Conservation (phyloP, 495 filamentous ascomycete genomes). For the Bacidia gigantensis region DNA sequence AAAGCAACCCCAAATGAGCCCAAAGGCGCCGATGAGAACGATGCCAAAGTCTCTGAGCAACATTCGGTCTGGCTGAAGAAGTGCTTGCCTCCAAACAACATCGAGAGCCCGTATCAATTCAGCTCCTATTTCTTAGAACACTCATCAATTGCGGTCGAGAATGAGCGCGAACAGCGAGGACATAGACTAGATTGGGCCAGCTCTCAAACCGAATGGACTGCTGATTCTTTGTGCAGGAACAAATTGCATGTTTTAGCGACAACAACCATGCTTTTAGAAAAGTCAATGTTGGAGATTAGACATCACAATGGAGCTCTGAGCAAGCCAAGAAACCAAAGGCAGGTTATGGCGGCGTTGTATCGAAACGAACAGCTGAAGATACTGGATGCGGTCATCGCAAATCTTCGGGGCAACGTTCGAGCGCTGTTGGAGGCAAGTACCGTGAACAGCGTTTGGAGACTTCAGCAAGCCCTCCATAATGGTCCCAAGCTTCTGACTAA, state of each 20-base stretch:
- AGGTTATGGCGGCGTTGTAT: conserved; percentile 17
- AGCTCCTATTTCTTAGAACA: conserved; percentile 15
- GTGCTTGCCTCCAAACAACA: neutral
- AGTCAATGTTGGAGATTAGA: conserved; percentile 7
- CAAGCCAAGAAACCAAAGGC: conserved; percentile 9
- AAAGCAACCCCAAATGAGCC: neutral
- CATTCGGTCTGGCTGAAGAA: conserved; percentile 18
- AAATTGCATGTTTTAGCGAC: conserved; percentile 15
- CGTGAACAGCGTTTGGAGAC: conserved; percentile 8
- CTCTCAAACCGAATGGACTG: neutral
- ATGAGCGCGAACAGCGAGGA: conserved; percentile 8
- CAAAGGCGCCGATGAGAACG: neutral
- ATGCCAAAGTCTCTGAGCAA: conserved; percentile 6
- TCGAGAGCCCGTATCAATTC: conserved; percentile 2
- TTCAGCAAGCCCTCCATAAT: conserved; percentile 12
- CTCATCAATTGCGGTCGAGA: conserved; percentile 15
- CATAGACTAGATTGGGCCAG: neutral
- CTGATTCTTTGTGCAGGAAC: conserved; percentile 6
- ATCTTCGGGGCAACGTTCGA: conserved; percentile 5
- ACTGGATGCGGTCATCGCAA: conserved; percentile 5
- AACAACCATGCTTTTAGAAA: conserved; percentile 18
- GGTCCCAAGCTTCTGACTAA: conserved; percentile 6
- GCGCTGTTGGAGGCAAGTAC: neutral
- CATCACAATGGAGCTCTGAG: conserved; percentile 4
- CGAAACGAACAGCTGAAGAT: conserved; percentile 13